These are phyloP conservation scores for Tephrocybe sp. DNA, from an alignment of 768 basidiomycete species.

Conservation along the genomic window DNA sequence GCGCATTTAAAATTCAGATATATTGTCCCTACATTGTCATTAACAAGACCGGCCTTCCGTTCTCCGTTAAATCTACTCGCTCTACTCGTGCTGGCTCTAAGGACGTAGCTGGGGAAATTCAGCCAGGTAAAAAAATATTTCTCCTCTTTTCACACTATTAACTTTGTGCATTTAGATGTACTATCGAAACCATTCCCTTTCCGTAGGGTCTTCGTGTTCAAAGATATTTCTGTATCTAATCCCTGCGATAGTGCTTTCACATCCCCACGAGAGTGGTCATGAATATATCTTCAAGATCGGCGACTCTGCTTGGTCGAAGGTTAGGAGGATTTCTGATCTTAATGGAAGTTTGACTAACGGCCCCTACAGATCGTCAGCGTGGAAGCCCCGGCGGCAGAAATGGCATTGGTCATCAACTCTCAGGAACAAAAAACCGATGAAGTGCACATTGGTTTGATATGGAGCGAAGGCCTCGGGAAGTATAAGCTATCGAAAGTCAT, in stretches of 20 bases:
- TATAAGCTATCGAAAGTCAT: slow-evolving; percentile 96
- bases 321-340: slow-evolving; percentile 22
- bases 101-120: slow-evolving; percentile 83
- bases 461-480: slow-evolving; percentile 93
- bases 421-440: slow-evolving; percentile 60
- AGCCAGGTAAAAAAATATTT: slow-evolving; percentile 43
- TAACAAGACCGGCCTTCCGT: slow-evolving; percentile 91
- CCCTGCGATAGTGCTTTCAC: slow-evolving; percentile 70
- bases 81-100: slow-evolving; percentile 61
- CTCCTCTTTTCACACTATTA: slow-evolving; percentile 1
- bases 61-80: slow-evolving; percentile 63
- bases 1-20: slow-evolving; percentile 94
- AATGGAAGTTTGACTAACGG: slow-evolving; percentile 2
- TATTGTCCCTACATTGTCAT: slow-evolving; percentile 87
- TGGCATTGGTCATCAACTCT: slow-evolving; percentile 70
- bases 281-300: slow-evolving; percentile 80
- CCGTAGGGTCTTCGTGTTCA: slow-evolving; percentile 45
- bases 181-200: slow-evolving; percentile 67
- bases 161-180: slow-evolving; percentile 31
- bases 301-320: slow-evolving; percentile 90
- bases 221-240: background rate
- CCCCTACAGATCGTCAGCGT: slow-evolving; percentile 68
- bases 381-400: slow-evolving; percentile 91
- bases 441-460: slow-evolving; percentile 84
- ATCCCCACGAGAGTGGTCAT: slow-evolving; percentile 73